Base-by-base conservation (phyloP, 176 grass and related monocot genomes). In the Cenchrus americanus region DNA sequence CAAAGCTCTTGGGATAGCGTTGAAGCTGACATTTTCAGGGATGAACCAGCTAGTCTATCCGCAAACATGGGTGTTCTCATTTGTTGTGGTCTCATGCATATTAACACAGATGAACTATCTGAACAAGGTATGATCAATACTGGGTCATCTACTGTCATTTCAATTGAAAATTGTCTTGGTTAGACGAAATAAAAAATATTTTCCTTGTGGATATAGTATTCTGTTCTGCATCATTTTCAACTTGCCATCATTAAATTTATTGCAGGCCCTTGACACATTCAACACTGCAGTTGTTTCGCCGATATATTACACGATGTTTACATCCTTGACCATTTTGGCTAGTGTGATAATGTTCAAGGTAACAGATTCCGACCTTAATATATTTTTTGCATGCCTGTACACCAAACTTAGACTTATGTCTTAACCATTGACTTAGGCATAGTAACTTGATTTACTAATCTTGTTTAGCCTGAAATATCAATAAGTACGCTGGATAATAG, bases 101-200 rank as follows among this genome's bases (percentile, higher is more conserved):
- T 81, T 93, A 84, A 95, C 87, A 22, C 96, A 98, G 76, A 95
- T 98, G 93, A 98, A 95, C 85, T 98, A 98, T 89, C 91, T 98
- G 54, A 98, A 98, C 79, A 98, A 98, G 96, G 96, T 98, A 93
- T 60, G 69, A 18, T 80, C 30, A 67, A 80, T 61, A 4, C 48
- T 68, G 60, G 42, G 57, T 52, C n/a, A 62, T 15, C 24, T 37
- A 4, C n/a, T 79, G 40, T 11, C 22, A 37, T 78, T 44, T 14
- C 19, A 68, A 83, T 21, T 64, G 18, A 66, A 81, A 52, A 1
- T 14, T 42, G 63, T 44, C 13, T 12, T 8, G 21, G 17, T 50
- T 67, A 24, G 19, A 48, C 19, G 2, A 2, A n/a, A 77, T 21
- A 17, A 77, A 65, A 41, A 77, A 17, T 40, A 26, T 24, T 77